Evolutionary conservation across 1,284 basidiomycete genomes (phyloP), one percentile per base, ranked within the genome.

Genomic region (Puccinia coronata): DNA sequence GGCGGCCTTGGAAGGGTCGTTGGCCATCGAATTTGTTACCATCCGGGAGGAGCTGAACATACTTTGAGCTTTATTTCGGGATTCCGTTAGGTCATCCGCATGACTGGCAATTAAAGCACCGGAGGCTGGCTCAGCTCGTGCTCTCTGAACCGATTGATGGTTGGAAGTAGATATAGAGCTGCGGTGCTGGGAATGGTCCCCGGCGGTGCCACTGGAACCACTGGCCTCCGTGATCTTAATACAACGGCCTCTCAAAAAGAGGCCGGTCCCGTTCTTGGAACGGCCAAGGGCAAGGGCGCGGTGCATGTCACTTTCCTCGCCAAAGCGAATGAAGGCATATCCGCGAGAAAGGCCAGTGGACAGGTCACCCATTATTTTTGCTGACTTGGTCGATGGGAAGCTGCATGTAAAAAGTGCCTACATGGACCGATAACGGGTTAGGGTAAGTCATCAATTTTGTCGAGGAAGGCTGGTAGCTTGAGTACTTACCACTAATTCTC

Each of bases 321-420:
- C 92, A 86, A 95, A 95, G 82, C 93, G 89, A 47, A 95, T 93
- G 84, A 95, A 95, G 36, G 93, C 93, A 86, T 95, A 95, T 8
- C 94, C 93, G 83, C 93, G 89, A 57, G 92, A 94, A n/a, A 94
- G 90, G 31, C 93, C 93, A 12, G 93, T 94, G 53, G 92, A 90
- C 12, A 93, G 92, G 86, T 95, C 94, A 65, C 93, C 88, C 93
- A 95, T 95, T 83, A 95, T 95, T 87, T 95, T 95, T 43, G 94
- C 94, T 85, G 93, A 95, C 88, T 93, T 94, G 87, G 93, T 94
- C 85, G 92, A 94, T 61, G 91, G 87, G 87, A 95, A 95, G 1
- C 93, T 92, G 16, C 91, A 89, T 80, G 95, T 93, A 83, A 93
- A 92, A 25, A 86, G 84, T 5, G 84, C 79, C 84, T 85, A 55